Evolutionary conservation across 345 rosid genomes (phyloP).

Genomic region (Camelina hispida): DNA sequence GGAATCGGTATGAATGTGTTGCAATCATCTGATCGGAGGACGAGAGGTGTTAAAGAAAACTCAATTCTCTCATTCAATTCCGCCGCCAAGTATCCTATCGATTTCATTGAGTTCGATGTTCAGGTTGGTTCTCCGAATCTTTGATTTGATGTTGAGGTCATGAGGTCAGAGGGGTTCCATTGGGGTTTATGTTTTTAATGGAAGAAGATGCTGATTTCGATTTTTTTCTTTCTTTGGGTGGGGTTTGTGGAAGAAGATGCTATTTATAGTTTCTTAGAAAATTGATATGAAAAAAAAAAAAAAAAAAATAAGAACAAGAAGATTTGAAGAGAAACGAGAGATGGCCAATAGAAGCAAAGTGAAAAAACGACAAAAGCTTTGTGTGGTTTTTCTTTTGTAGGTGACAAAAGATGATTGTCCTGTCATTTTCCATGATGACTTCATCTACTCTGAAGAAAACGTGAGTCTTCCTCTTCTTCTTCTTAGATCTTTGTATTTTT

Average conservation of each 20-base stretch:
- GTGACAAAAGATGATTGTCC: constrained; percentile 94
- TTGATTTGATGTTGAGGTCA: not conserved
- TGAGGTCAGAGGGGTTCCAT: not conserved
- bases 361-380: constrained; percentile 31
- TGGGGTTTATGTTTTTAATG: not conserved
- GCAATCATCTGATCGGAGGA: constrained; percentile 66
- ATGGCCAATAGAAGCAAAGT: constrained; percentile 34
- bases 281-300: constrained; percentile 11
- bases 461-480: constrained; percentile 54
- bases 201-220: constrained; percentile 33
- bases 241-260: constrained; percentile 25
- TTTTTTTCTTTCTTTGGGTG: not conserved
- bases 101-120: constrained; percentile 96
- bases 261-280: constrained; percentile 27
- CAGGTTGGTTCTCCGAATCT: constrained; percentile 62
- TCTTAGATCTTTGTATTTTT: constrained; percentile 7
- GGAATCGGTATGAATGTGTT: constrained; percentile 89
- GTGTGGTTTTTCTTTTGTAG: constrained; percentile 64
- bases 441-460: constrained; percentile 75
- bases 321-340: constrained; percentile 35
- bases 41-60: constrained; percentile 77
- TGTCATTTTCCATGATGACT: constrained; percentile 88
- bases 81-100: constrained; percentile 74
- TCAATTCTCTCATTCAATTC: constrained; percentile 74
- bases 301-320: constrained; percentile 25